A percentile compares a stretch with the other conserved stretches of the same genome.
These are phyloP conservation scores for Coelastrella sp. DNA, from an alignment of 139 green algal genomes.

Conservation along the genomic window DNA sequence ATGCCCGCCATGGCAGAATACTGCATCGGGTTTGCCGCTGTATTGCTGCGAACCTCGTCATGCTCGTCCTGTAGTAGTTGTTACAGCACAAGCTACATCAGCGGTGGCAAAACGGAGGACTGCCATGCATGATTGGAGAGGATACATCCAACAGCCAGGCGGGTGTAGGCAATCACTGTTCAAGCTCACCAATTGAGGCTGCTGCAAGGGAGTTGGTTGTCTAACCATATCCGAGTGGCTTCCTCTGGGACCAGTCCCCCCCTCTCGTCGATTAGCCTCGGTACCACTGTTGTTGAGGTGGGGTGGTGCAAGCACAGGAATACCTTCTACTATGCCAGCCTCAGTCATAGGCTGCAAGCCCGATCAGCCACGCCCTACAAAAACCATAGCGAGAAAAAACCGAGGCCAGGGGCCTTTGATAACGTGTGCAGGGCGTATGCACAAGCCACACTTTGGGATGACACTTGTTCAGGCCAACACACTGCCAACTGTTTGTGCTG, in stretches of 20 bases:
- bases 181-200: neutral
- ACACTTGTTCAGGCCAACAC: too few species aligned
- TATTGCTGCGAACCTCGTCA: conserved; percentile 25
- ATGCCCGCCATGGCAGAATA: conserved; percentile 3
- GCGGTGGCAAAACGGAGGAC: neutral
- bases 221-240: neutral
- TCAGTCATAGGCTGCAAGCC: neutral
- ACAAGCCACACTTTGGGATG: too few species aligned
- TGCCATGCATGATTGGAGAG: too few species aligned
- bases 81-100: neutral
- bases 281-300: conserved; percentile 20
- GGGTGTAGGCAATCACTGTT: neutral
- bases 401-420: neutral
- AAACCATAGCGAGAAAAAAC: neutral
- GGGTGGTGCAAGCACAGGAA: conserved; percentile 7
- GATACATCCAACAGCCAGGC: too few species aligned
- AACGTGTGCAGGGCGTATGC: too few species aligned
- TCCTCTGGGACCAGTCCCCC: conserved; percentile 1
- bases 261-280: neutral
- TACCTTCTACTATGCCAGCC: conserved; percentile 30
- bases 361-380: neutral
- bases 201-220: conserved; percentile 18
- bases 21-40: conserved; percentile 7
- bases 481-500: too few species aligned
- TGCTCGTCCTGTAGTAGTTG: conserved; percentile 3